Conservation (phyloP, 208 protist genomes). For the Novymonas esmeraldas region DNA sequence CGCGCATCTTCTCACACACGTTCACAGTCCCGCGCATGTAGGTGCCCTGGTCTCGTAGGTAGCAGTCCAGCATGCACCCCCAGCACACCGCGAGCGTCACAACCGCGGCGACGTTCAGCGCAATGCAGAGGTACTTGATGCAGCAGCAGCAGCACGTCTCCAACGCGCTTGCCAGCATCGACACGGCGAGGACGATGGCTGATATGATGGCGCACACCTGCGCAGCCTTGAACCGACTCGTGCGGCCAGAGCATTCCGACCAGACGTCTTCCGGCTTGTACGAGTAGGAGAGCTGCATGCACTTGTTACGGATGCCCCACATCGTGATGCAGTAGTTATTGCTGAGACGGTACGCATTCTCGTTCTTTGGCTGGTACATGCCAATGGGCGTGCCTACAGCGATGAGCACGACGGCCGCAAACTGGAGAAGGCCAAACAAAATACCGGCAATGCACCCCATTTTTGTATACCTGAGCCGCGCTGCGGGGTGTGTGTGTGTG, state of each 20-base stretch:
- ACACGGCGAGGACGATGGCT: conserved; percentile 25
- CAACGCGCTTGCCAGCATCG: conserved; percentile 12
- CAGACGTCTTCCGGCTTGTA: conserved; percentile 20
- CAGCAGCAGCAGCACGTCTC: conserved; percentile 47
- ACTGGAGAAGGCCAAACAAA: conserved; percentile 36
- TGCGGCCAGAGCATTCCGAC: conserved; percentile 23
- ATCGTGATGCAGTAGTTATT: conserved; percentile 43
- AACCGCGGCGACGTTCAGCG: conserved; percentile 29
- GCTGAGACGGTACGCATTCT: not conserved
- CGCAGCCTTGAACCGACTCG: conserved; percentile 39
- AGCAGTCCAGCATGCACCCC: conserved; percentile 47
- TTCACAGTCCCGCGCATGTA: not conserved
- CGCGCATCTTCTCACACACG: conserved; percentile 22
- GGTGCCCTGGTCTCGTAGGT: conserved; percentile 20
- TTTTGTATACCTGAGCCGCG: no score
- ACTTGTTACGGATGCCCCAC: conserved; percentile 52
- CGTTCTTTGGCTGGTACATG: conserved; percentile 22
- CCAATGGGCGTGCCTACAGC: conserved; percentile 21
- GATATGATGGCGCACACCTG: conserved; percentile 40
- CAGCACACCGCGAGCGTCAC: conserved; percentile 31
- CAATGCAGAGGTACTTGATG: conserved; percentile 30
- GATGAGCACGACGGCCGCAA: conserved; percentile 31
- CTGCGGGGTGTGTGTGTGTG: not conserved
- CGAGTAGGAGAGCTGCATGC: conserved; percentile 31
- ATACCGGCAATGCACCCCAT: conserved; percentile 37